These are phyloP conservation scores for Diplotaxis tenuifolia DNA, from an alignment of 345 rosid species.

Conservation along the genomic window DNA sequence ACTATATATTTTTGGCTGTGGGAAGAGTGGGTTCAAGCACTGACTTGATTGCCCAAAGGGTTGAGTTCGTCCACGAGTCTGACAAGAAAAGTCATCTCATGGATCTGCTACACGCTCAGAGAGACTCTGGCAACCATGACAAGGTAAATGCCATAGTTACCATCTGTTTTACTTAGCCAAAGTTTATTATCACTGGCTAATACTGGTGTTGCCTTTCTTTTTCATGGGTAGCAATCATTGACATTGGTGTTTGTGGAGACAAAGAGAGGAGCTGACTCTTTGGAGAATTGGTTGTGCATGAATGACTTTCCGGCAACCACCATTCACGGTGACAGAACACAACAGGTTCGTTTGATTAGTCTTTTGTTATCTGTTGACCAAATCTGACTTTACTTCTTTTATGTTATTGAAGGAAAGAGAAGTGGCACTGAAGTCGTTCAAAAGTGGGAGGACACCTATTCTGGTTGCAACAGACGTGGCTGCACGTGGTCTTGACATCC, in stretches of 20 bases:
- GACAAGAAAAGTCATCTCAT: constrained; percentile 98
- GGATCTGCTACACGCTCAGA: constrained; percentile 98
- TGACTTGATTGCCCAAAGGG: constrained; percentile 92
- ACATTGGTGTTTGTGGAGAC: constrained; percentile 99
- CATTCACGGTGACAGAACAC: constrained; percentile 95
- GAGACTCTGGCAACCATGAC: constrained; percentile 61
- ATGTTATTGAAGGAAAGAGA: constrained; percentile 79
- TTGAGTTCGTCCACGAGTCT: constrained; percentile 86
- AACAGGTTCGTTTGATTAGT: constrained; percentile 49
- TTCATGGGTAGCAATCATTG: constrained; percentile 71
- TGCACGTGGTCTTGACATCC: constrained; percentile 84
- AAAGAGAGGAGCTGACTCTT: constrained; percentile 87
- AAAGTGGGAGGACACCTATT: constrained; percentile 89
- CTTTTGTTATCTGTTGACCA: not conserved
- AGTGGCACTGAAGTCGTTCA: constrained; percentile 79
- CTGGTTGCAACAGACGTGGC: constrained; percentile 96
- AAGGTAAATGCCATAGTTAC: constrained; percentile 55
- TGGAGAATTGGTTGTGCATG: constrained; percentile 83
- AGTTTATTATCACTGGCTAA: not conserved
- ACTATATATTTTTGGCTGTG: constrained; percentile 91
- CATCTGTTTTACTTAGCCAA: constrained; percentile 4
- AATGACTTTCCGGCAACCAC: constrained; percentile 95
- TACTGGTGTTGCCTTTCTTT: constrained; percentile 4
- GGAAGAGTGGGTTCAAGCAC: constrained; percentile 99
- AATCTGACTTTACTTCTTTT: constrained; percentile 3